Evolutionary conservation across 345 rosid genomes (phyloP), one percentile per base, ranked within the genome.

Genomic region (Linum usitatissimum): DNA sequence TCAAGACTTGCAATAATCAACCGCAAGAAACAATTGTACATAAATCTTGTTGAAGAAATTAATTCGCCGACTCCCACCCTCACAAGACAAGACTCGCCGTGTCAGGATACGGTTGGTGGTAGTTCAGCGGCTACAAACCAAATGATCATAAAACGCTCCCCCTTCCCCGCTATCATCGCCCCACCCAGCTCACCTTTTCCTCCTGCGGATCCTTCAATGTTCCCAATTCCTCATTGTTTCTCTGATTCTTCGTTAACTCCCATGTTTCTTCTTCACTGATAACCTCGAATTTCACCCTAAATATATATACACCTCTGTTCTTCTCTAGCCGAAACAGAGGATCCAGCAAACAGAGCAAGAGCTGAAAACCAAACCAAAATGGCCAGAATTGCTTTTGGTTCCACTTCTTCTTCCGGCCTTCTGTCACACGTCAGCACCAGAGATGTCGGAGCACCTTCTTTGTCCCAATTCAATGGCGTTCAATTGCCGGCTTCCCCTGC

Each of bases 381-480:
- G 86, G 81, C 84, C 55, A 66, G 72, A 64, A 15, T 81, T 75
- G 70, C 70, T 45, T 45, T 15, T 18, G 70, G 64, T 34, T 59
- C 71, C 64, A 75, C 67, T 61, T 71, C 80, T 65, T 67, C 86
- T 10, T 63, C 63, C 19, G 65, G 67, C 59, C 36, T 31, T 31
- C 45, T 71, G 60, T 57, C 60, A 56, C 63, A 71, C 64, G 64
- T 57, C 69, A 69, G 70, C 38, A 34, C 38, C 38, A 59, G 79
- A 81, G 51, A 20, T 59, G 68, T 71, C 0, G 18, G 49, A 63
- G 79, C 70, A 34, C 66, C 66, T 70, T 59, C 72, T 73, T 21
- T 74, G 55, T 61, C 67, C 55, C 84, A 68, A 1, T 76, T 9
- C 75, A 70, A 62, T 63, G 90, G 86, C 18, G 18, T 77, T 65